Evolutionary conservation across 768 basidiomycete species (phyloP), one percentile per base, ranked within the genome.

Genomic region (Termitomyces sp.): DNA sequence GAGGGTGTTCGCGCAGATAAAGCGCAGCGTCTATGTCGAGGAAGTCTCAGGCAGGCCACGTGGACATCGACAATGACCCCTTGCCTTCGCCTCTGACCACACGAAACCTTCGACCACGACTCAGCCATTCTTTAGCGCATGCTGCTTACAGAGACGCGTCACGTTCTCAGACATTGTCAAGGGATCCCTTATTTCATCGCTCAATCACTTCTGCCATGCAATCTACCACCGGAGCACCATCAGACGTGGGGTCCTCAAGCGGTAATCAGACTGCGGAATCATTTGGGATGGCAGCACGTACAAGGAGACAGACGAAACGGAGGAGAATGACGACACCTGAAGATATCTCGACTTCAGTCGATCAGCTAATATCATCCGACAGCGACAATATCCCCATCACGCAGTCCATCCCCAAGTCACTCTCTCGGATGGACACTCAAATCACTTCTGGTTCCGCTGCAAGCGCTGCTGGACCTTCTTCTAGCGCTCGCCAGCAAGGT

Each of bases 21-120:
- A 53, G 42, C 47, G 41, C 27, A 36, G 52, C 48, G 44, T 37
- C 44, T 22, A 58, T 58, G 53, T 58, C 60, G 24, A 34, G 46
- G 18, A 61, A 56, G 57, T 59, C 50, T 61, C 57, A 56, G 55
- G 60, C 50, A 43, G 51, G 36, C 58, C 61, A 62, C 61, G 61
- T 59, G 58, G 42, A 26, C 56, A 27, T n/a, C 16, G 12, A 52
- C 52, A 37, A 62, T 57, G 57, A 53, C 37, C 61, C 58, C 20
- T 51, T 62, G 36, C 61, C 61, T 46, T 56, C 42, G 16, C 61
- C 61, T 32, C 42, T 62, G 47, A 62, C 61, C 3, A 57, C 61
- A 5, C 52, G 58, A 20, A 62, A 56, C 49, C 61, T 62, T 42
- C 61, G n/a, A 32, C 55, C 61, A 10, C 55, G 60, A 16, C 34